Base-by-base conservation (phyloP, 495 filamentous ascomycete species). In the Cairneyella variabilis region DNA sequence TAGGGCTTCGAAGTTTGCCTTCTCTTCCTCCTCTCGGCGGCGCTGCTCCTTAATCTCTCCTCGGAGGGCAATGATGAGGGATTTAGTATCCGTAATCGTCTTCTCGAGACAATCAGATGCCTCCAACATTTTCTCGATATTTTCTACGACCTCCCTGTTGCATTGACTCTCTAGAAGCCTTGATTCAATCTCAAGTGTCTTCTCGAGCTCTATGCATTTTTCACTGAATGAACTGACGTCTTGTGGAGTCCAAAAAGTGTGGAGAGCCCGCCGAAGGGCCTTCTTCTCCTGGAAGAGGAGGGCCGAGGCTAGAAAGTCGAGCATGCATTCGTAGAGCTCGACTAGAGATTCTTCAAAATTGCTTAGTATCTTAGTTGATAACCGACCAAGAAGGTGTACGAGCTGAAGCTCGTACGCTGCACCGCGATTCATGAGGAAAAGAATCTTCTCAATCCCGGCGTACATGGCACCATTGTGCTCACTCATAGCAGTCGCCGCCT, bases 51-150 rank as follows among this genome's bases (percentile, higher is more conserved):
- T 38, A 12, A 38, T 38, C 36, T 38, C 36, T 38, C 8, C 7
- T 2, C 36, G 1, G 8, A 38, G 14, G 2, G 36, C 36, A 1
- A 16, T 14, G 20, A 38, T 17, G 4, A 38, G 3, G 14, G 36
- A 7, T n/a, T 38, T 38, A 17, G 36, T 38, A 38, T 38, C 36
- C 14, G 3, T 12, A n/a, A 38, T 38, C 36, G 20, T 12, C 5
- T 38, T 21, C 18, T 43, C 40, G 16, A 43, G 40, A 43, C 40
- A 21, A 43, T 43, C 40, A 12, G 40, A 21, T 43, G 40, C 40
- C 16, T 43, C 14, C 40, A 43, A 23, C 21, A 43, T 21, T 20
- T 7, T 43, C 3, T 43, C 40, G 18, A 25, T 25, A 22, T 22
- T 25, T n/a, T 43, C 36, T 38, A 17, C 3, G 1, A 3, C 20